These are phyloP conservation scores for Wallacemonas sp. DNA, from an alignment of 208 protist genomes.

Conservation along the genomic window DNA sequence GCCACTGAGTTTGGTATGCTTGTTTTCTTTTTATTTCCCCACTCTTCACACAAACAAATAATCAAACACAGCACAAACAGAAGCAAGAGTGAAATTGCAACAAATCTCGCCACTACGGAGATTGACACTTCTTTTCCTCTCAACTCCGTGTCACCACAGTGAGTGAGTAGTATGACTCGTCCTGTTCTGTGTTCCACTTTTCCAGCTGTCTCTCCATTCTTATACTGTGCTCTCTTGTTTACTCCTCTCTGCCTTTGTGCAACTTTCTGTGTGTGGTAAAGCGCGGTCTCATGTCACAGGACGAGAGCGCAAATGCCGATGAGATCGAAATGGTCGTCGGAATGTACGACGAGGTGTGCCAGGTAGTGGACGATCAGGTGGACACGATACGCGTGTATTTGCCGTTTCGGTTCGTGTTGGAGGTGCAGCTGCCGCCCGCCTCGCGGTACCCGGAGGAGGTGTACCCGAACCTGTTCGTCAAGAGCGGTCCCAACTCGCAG, in stretches of 20 bases:
- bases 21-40: neutral
- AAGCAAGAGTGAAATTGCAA: too few relatives aligned
- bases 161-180: too few relatives aligned
- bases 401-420: constrained; percentile 67
- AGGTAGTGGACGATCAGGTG: constrained; percentile 25
- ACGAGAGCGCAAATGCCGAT: constrained; percentile 26
- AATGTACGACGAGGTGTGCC: constrained; percentile 70
- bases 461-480: constrained; percentile 58
- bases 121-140: too few relatives aligned
- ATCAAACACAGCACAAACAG: too few relatives aligned
- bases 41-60: neutral
- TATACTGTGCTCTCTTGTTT: too few relatives aligned
- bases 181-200: too few relatives aligned
- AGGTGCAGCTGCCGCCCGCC: constrained; percentile 54
- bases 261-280: too few relatives aligned
- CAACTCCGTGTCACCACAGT: too few relatives aligned
- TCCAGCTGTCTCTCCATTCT: too few relatives aligned
- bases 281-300: constrained; percentile 18
- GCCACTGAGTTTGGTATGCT: too few relatives aligned
- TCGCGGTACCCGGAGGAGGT: constrained; percentile 61
- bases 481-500: constrained; percentile 58
- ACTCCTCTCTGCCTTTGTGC: too few relatives aligned
- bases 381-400: constrained; percentile 50
- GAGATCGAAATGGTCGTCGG: constrained; percentile 74
- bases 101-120: too few relatives aligned